Evolutionary conservation across 768 basidiomycete genomes (phyloP).

Genomic region (Lactarius vividus): DNA sequence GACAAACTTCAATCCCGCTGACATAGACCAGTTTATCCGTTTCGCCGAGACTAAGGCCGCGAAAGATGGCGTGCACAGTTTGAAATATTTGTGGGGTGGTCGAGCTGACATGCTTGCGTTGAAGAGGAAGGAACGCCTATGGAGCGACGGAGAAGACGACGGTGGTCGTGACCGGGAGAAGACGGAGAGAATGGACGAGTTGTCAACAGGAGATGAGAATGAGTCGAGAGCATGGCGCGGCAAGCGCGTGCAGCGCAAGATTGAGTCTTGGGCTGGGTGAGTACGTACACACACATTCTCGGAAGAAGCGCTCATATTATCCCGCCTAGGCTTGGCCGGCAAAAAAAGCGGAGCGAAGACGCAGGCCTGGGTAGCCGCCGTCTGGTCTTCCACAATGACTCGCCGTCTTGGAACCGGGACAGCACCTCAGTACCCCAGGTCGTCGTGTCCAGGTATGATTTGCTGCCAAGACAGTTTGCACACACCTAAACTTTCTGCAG

Average conservation of each 20-base stretch:
- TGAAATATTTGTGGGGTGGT: slow-evolving; percentile 38
- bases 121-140: slow-evolving; percentile 38
- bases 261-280: slow-evolving; percentile 50
- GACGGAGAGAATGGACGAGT: slow-evolving; percentile 33
- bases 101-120: slow-evolving; percentile 33
- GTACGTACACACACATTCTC: slow-evolving; percentile 25
- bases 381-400: slow-evolving; percentile 23
- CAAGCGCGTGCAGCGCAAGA: slow-evolving; percentile 45
- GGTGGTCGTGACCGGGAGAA: slow-evolving; percentile 38
- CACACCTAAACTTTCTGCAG: slow-evolving; percentile 4
- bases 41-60: slow-evolving; percentile 37
- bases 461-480: background rate
- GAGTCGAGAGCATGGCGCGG: slow-evolving; percentile 32
- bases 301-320: background rate
- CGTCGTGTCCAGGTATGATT: slow-evolving; percentile 40
- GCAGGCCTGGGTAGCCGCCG: slow-evolving; percentile 29
- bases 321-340: slow-evolving; percentile 29
- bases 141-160: slow-evolving; percentile 39
- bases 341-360: slow-evolving; percentile 38
- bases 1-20: slow-evolving; percentile 36
- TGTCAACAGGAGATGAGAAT: slow-evolving; percentile 32
- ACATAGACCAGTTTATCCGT: slow-evolving; percentile 52
- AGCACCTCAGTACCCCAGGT: slow-evolving; percentile 39
- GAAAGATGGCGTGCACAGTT: slow-evolving; percentile 36
- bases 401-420: slow-evolving; percentile 24